Conservation (phyloP, 345 rosid species). For the Nasturtium officinale region DNA sequence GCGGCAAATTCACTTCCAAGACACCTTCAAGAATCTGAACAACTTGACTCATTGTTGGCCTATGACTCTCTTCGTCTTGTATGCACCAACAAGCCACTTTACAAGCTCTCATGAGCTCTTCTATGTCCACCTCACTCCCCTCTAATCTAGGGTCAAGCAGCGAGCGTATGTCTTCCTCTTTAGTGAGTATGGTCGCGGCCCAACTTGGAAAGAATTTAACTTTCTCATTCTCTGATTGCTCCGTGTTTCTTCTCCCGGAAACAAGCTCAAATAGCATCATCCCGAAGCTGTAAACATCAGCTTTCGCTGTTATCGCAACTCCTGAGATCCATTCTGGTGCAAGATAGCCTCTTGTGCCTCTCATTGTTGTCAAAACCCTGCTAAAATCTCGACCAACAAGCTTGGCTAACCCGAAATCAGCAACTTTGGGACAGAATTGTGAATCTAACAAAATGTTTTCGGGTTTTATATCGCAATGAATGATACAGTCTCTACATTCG, state of each 20-base stretch:
- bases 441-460: conserved; percentile 78
- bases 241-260: conserved; percentile 76
- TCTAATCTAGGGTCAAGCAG: conserved; percentile 61
- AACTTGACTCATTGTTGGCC: conserved; percentile 82
- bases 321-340: conserved; percentile 96
- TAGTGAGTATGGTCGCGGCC: conserved; percentile 54
- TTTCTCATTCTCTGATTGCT: conserved; percentile 53
- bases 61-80: conserved; percentile 73
- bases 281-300: conserved; percentile 88
- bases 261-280: conserved; percentile 85
- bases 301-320: conserved; percentile 75
- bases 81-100: conserved; percentile 86
- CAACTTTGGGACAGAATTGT: conserved; percentile 72
- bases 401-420: conserved; percentile 89
- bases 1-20: conserved; percentile 60
- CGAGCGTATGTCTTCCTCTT: conserved; percentile 53
- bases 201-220: conserved; percentile 62
- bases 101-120: conserved; percentile 64
- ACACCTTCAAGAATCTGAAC: conserved; percentile 87
- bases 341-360: conserved; percentile 91
- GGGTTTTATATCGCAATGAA: conserved; percentile 88
- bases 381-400: conserved; percentile 82
- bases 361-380: conserved; percentile 76
- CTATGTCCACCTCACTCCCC: conserved; percentile 49
- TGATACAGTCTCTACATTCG: conserved; percentile 81